A percentile compares a stretch with the other conserved stretches of the same genome.
These are phyloP conservation scores for Leptographium wingfieldii DNA, from an alignment of 2,329 filamentous ascomycete species.

Conservation along the genomic window DNA sequence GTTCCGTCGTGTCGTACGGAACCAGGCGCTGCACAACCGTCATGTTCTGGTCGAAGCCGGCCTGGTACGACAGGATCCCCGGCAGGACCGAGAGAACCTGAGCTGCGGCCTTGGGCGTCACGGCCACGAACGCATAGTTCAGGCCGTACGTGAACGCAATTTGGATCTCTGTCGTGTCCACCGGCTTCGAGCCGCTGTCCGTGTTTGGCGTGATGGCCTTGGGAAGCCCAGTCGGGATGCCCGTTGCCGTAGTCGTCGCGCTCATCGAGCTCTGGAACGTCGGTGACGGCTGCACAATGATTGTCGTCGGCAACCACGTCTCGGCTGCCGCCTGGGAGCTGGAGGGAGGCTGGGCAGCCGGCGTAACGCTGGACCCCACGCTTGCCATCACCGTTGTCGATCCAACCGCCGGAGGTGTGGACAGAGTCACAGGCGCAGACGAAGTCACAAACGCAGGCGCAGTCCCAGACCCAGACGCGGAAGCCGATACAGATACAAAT, in stretches of 20 bases:
- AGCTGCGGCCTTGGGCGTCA: conserved; percentile 56
- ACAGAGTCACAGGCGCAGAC: background rate
- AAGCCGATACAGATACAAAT: background rate
- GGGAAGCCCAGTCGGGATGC: conserved; percentile 55
- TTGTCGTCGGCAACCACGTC: conserved; percentile 45
- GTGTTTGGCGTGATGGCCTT: conserved; percentile 61
- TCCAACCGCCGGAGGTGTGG: background rate
- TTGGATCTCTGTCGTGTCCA: conserved; percentile 61
- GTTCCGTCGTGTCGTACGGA: conserved; percentile 59
- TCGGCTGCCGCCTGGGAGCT: background rate
- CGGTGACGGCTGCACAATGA: conserved; percentile 40
- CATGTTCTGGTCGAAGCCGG: conserved; percentile 35
- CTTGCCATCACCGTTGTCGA: background rate
- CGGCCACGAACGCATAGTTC: conserved; percentile 74
- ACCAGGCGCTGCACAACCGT: conserved; percentile 61
- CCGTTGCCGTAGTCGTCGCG: conserved; percentile 31
- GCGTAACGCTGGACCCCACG: background rate
- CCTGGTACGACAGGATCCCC: conserved; percentile 51
- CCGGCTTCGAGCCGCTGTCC: conserved; percentile 35
- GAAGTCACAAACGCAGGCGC: background rate
- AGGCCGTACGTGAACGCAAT: conserved; percentile 71
- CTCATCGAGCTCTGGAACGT: conserved; percentile 25
- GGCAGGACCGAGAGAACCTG: conserved; percentile 80
- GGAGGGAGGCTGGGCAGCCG: background rate
- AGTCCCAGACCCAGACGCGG: background rate